Base-by-base conservation (phyloP, 768 basidiomycete species). In the Auricularia cornea region DNA sequence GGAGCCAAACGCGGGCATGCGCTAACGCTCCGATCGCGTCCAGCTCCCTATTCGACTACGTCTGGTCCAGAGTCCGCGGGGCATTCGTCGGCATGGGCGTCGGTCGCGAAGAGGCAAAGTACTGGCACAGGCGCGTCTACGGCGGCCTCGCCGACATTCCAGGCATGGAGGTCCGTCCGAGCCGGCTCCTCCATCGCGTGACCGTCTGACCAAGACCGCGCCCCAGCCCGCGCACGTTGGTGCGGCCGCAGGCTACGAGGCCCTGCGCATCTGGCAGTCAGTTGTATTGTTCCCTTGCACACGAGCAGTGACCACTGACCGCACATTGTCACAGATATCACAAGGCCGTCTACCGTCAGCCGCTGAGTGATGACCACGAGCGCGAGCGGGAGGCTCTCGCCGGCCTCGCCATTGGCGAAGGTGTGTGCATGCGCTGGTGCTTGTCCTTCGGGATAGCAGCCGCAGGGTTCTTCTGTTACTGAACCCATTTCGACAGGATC, bases 221-320 rank as follows among this genome's bases (percentile, higher is more conserved):
- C 76, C 89, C 74, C 72, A 77, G 5, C 85, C 88, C 1, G 68
- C 73, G 20, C 87, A 90, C 63, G 80, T 92, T 20, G 90, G 90
- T 1, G 82, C 86, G 67, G 90, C 89, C 3, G 89, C 89, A 11
- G 89, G 87, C 2, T 90, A 89, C 70, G 88, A 90, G 72, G 88
- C 88, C 0, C 85, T 86, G 71, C 80, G 88, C 18, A 80, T 81
- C 30, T 87, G 86, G 84, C 83, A 83, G 44, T 48, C 20, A 48
- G 44, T 48, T n/a, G 20, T 18, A 48, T 48, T 48, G 44, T 23
- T 48, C 44, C 20, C 23, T 12, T 48, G 12, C 44, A 48, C 12
- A 6, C 44, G 44, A 18, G 11, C 44, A 48, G 6, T 48, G 44
- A 18, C 20, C 44, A 48, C 23, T 48, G 12, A 48, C 23, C 23